A percentile compares a stretch with the other conserved stretches of the same genome.
Conservation (phyloP, 2,329 filamentous ascomycete genomes). For the Colletotrichum cereale region DNA sequence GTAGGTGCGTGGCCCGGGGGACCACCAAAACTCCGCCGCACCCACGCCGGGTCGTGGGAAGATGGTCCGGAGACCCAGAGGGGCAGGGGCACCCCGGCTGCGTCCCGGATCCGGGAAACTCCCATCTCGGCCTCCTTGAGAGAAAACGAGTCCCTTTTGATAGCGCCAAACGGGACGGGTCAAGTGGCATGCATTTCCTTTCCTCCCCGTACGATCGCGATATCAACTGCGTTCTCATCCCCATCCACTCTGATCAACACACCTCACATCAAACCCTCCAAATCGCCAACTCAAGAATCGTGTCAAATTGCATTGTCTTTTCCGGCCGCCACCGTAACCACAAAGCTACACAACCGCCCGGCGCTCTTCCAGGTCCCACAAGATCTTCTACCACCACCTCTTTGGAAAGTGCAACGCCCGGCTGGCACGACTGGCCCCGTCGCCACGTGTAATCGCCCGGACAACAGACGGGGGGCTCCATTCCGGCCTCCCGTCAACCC, state of each 20-base stretch:
- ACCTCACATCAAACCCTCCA: background rate
- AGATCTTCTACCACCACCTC: background rate
- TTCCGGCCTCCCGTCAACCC: slow-evolving; percentile 9
- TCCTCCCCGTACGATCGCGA: background rate
- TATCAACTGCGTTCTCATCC: background rate
- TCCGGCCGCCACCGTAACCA: background rate
- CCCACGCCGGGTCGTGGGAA: background rate
- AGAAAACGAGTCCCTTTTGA: background rate
- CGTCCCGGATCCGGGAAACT: background rate
- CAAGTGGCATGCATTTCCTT: background rate
- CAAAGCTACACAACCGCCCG: background rate
- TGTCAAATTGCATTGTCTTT: background rate
- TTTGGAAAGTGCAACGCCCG: too few species aligned
- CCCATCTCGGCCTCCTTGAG: background rate
- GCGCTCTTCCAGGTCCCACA: background rate
- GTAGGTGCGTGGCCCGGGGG: background rate
- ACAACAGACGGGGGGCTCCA: slow-evolving; percentile 3
- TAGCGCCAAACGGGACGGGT: background rate
- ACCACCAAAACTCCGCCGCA: background rate
- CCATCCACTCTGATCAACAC: background rate
- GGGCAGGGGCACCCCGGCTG: background rate
- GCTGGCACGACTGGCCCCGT: background rate
- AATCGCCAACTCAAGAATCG: too few species aligned
- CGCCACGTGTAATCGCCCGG: background rate
- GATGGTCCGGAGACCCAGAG: background rate